Evolutionary conservation across 805 yeast species (phyloP).

Genomic region (Tetrapisispora fleetii): DNA sequence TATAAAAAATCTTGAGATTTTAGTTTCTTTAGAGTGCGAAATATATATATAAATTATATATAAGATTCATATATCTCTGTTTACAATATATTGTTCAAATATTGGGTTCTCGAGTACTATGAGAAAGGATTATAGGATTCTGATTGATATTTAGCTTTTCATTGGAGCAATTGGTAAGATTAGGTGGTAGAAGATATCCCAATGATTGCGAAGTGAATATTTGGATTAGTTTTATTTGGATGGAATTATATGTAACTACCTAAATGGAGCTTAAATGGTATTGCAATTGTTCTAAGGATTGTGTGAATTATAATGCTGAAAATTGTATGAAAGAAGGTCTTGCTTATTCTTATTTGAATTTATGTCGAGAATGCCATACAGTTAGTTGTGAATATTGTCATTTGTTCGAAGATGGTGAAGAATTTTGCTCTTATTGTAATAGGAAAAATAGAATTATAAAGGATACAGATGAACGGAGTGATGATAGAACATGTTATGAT

Average conservation of each 20-base stretch:
- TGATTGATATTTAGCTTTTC: no score
- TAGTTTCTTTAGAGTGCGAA: no score
- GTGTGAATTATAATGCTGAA: not conserved
- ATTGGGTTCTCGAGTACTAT: no score
- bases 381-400: not conserved
- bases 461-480: not conserved
- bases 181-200: no score
- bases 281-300: not conserved
- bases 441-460: not conserved
- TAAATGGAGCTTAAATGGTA: not conserved
- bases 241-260: not conserved
- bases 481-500: not conserved
- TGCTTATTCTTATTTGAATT: not conserved
- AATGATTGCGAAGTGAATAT: no score
- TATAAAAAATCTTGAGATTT: no score
- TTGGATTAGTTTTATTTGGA: not conserved
- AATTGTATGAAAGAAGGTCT: not conserved
- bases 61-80: no score
- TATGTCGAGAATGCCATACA: not conserved
- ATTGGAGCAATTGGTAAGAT: no score
- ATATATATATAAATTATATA: no score
- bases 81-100: no score
- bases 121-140: no score
- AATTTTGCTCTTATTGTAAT: not conserved
- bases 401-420: not conserved